Conservation (phyloP, 75 land plant genomes). For the Larix kaempferi region DNA sequence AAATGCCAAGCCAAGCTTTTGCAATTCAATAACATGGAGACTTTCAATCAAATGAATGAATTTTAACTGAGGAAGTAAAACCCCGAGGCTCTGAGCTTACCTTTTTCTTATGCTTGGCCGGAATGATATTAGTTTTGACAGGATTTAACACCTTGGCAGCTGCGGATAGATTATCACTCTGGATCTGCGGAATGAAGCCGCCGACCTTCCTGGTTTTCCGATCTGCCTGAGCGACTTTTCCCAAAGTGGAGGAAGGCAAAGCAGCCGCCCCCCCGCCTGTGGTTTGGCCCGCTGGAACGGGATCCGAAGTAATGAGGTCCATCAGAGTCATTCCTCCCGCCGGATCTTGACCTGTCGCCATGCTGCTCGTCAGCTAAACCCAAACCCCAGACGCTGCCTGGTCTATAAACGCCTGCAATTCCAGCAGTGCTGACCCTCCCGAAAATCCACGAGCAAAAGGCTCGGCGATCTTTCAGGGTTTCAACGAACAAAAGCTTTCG, state of each 20-base stretch:
- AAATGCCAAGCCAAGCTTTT: too few relatives aligned
- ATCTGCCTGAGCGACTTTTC: conserved; percentile 20
- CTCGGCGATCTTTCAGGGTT: too few relatives aligned
- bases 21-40: too few relatives aligned
- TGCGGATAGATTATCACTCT: conserved; percentile 61
- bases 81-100: conserved; percentile 12
- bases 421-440: too few relatives aligned
- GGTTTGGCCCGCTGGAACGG: conserved; percentile 23
- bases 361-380: too few relatives aligned
- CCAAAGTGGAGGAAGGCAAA: conserved; percentile 17
- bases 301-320: conserved; percentile 97
- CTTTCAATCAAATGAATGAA: too few relatives aligned
- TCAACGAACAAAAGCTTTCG: too few relatives aligned
- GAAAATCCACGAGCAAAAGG: too few relatives aligned
- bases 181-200: conserved; percentile 56
- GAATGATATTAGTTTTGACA: conserved; percentile 55
- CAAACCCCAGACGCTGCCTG: too few relatives aligned
- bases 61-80: too few relatives aligned
- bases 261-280: not conserved
- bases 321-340: conserved; percentile 61
- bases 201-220: conserved; percentile 42
- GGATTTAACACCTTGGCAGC: conserved; percentile 62
- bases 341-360: too few relatives aligned
- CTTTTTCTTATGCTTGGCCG: conserved; percentile 72
- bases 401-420: too few relatives aligned